phyloP scores from a whole-genome alignment of 2,329 filamentous ascomycete genomes.

The Graphium sp. region DNA sequence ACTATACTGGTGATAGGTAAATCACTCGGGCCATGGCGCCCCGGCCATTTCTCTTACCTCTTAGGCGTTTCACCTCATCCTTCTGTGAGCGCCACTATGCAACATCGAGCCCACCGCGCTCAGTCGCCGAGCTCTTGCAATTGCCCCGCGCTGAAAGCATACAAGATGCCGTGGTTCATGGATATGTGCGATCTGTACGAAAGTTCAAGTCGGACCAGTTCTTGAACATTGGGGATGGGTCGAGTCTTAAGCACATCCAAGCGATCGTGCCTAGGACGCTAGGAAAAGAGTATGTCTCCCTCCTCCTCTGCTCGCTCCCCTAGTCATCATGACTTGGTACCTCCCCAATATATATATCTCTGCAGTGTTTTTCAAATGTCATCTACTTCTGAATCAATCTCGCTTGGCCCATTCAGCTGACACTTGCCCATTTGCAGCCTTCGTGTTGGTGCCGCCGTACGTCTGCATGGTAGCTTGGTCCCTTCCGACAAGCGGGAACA shows the following conservation, averaged over 20 bases:
- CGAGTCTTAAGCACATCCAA: conserved; percentile 63
- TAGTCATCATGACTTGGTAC: neutral
- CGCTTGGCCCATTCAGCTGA: too few relatives aligned
- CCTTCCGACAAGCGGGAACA: conserved; percentile 52
- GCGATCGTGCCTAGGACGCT: conserved; percentile 59
- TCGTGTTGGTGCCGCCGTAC: conserved; percentile 65
- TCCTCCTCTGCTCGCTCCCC: conserved; percentile 1
- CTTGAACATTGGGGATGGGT: conserved; percentile 75
- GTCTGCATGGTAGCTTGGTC: conserved; percentile 62
- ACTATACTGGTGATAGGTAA: too few relatives aligned
- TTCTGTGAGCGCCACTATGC: too few relatives aligned
- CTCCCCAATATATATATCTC: too few relatives aligned
- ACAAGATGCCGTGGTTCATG: conserved; percentile 45
- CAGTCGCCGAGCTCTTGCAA: conserved; percentile 40
- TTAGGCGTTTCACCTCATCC: too few relatives aligned
- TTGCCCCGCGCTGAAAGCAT: conserved; percentile 30
- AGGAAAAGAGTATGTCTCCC: conserved; percentile 48
- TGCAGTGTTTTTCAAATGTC: too few relatives aligned
- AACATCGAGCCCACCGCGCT: too few relatives aligned
- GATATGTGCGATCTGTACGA: conserved; percentile 69
- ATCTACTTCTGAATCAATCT: too few relatives aligned
- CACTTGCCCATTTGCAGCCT: conserved; percentile 40
- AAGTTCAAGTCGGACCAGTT: conserved; percentile 77
- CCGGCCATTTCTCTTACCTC: too few relatives aligned
- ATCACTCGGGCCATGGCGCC: too few relatives aligned